Percentiles rank a stretch among this genome's conserved stretches.
phyloP scores from a whole-genome alignment of 179 eudicot species.

The Pouteria campechiana region DNA sequence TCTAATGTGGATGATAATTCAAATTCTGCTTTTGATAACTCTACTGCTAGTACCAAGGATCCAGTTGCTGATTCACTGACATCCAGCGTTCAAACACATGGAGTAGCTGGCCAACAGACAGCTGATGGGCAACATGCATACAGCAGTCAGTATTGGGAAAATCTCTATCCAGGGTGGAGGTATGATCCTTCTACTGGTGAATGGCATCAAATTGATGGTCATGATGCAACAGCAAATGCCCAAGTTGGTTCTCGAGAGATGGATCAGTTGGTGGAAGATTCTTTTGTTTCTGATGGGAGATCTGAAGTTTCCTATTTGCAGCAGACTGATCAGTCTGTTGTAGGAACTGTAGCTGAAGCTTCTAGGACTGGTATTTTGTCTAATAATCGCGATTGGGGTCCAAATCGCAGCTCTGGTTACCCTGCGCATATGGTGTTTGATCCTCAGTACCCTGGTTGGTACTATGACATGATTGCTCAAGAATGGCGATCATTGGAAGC shows the following conservation, averaged over 20 bases:
- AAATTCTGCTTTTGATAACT: no score
- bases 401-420: conserved; percentile 41
- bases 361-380: conserved; percentile 13
- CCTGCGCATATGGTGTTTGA: conserved; percentile 80
- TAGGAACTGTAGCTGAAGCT: conserved; percentile 30
- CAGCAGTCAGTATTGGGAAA: conserved; percentile 56
- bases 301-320: conserved; percentile 49
- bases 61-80: not conserved
- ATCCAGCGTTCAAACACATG: conserved; percentile 13
- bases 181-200: conserved; percentile 65
- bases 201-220: conserved; percentile 75
- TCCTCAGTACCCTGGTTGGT: conserved; percentile 95
- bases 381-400: conserved; percentile 17
- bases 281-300: conserved; percentile 28
- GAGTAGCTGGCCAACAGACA: conserved; percentile 24
- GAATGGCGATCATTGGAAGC: conserved; percentile 59
- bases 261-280: conserved; percentile 14
- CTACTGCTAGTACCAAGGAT: no score
- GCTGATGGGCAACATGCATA: conserved; percentile 26
- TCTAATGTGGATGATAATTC: conserved; percentile 7
- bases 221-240: conserved; percentile 21
- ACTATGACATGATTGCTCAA: conserved; percentile 63
- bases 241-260: conserved; percentile 18
- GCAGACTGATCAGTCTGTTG: conserved; percentile 38
- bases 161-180: conserved; percentile 91